Conservation (phyloP, 1,284 basidiomycete genomes). For the Leccinum olivaceoglutinosum region DNA sequence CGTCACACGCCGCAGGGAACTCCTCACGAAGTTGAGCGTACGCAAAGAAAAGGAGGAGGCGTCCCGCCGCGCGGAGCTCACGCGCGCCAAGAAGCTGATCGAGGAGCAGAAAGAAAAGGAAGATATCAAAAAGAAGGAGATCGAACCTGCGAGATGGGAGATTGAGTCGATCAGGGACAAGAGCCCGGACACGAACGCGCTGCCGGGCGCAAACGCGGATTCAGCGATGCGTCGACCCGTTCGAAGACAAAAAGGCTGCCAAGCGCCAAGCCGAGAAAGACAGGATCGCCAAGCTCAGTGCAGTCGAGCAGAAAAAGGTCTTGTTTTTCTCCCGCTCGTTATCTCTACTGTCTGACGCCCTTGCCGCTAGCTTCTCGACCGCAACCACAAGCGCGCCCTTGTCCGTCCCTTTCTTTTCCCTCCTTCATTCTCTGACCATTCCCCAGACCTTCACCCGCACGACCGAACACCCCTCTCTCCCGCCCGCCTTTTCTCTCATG, state of each 20-base stretch:
- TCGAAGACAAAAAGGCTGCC: constrained; percentile 35
- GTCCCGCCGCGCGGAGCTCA: too few species aligned
- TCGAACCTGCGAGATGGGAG: too few species aligned
- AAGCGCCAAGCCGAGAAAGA: constrained; percentile 75
- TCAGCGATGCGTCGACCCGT: constrained; percentile 18
- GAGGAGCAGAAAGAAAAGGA: too few species aligned
- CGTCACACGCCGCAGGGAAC: too few species aligned
- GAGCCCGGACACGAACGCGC: background rate
- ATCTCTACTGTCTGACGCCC: background rate
- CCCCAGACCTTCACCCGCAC: constrained; percentile 75
- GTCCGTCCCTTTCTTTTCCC: constrained; percentile 43
- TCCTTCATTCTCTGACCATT: constrained; percentile 1
- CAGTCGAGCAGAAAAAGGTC: constrained; percentile 82
- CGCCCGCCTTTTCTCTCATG: constrained; percentile 63
- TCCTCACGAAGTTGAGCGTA: too few species aligned
- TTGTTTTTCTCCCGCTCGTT: background rate
- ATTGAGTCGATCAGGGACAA: background rate
- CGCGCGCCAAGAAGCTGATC: too few species aligned
- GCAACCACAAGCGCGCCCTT: constrained; percentile 69
- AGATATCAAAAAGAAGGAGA: too few species aligned
- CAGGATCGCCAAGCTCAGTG: constrained; percentile 63
- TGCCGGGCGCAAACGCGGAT: constrained; percentile 9
- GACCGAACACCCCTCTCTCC: constrained; percentile 59
- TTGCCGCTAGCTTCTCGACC: constrained; percentile 53
- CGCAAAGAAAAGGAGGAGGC: too few species aligned